Evolutionary conservation across 1,284 basidiomycete species (phyloP), one percentile per base, ranked within the genome.

Genomic region (Apiotrichum gamsii): DNA sequence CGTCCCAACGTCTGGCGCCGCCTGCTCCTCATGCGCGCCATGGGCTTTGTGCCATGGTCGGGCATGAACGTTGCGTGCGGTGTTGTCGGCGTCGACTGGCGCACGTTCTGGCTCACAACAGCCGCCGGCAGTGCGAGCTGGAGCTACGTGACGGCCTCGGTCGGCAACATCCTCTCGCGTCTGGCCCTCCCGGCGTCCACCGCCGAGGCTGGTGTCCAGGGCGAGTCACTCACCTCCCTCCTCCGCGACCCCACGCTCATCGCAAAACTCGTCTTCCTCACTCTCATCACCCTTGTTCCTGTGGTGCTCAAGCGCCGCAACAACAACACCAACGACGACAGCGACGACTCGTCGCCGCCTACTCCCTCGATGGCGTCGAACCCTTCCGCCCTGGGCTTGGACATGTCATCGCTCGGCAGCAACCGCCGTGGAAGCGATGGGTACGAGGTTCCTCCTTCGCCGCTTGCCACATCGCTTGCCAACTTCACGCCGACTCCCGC

Each of bases 21-120:
- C 28, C 74, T 93, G 39, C 83, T 87, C 5, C 79, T 91, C 51
- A 80, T 94, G 58, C 82, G 89, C 36, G 81, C 91, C 43, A 80
- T 91, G 64, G 89, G 90, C 21, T 81, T 94, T 44, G 87, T 94
- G 9, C 89, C 89, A 5, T 94, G 89, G 89, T 88, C 86, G 44
- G 90, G 87, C 45, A 89, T 94, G 75, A 94, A 94, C 66, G 85
- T 94, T 49, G 90, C 90, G 25, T 90, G 85, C 67, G 89, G 89
- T 39, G 87, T 91, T 15, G 87, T 87, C 59, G 84, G 85, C 28
- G 87, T 94, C 20, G 74, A 90, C 62, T 90, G 87, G 69, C 77
- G 83, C 60, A 74, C 88, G 21, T 49, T 90, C 85, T 77, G 88
- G 89, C 59, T 88, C 81, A 46, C 82, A 76, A 61, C 75, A 82